Percentiles rank a stretch among this genome's conserved stretches.
phyloP scores from a whole-genome alignment of 495 filamentous ascomycete species.

The Penicillium longicatenatum region DNA sequence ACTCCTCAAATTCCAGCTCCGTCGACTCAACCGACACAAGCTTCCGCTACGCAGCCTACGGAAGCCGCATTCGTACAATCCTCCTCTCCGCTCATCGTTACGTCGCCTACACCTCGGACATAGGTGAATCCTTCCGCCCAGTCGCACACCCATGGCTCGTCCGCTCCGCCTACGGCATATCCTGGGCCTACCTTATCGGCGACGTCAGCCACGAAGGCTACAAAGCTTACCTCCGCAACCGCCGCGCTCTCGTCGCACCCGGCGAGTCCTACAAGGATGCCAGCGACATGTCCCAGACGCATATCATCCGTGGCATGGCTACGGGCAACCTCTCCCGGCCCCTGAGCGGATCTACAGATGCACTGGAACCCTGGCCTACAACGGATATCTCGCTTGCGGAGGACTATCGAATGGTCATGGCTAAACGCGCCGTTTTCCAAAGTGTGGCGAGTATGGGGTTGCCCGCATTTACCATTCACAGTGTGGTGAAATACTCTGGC shows the following conservation, averaged over 20 bases:
- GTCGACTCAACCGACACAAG: conserved; percentile 80
- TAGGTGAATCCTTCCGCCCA: conserved; percentile 95
- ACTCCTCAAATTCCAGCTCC: conserved; percentile 51
- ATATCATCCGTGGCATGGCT: conserved; percentile 42
- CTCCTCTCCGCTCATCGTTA: conserved; percentile 91
- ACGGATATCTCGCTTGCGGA: conserved; percentile 72
- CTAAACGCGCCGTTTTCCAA: conserved; percentile 87
- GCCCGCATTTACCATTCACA: conserved; percentile 95
- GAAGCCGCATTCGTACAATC: conserved; percentile 81
- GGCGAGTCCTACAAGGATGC: conserved; percentile 47
- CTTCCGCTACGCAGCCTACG: conserved; percentile 92
- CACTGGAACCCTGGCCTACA: conserved; percentile 35
- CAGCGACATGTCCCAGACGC: conserved; percentile 28
- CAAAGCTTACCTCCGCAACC: conserved; percentile 87
- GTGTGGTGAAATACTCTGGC: conserved; percentile 83
- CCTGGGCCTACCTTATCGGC: conserved; percentile 88
- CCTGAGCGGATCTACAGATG: conserved; percentile 9
- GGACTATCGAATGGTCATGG: conserved; percentile 90
- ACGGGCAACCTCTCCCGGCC: conserved; percentile 38
- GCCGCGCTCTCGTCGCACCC: conserved; percentile 49
- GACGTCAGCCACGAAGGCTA: conserved; percentile 95
- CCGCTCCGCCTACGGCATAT: conserved; percentile 81
- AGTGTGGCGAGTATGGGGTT: conserved; percentile 88
- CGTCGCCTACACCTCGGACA: conserved; percentile 95
- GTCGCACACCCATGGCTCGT: conserved; percentile 85